Evolutionary conservation across 139 green algal genomes (phyloP), one percentile per base, ranked within the genome.

Genomic region (Zygnema cylindricum): DNA sequence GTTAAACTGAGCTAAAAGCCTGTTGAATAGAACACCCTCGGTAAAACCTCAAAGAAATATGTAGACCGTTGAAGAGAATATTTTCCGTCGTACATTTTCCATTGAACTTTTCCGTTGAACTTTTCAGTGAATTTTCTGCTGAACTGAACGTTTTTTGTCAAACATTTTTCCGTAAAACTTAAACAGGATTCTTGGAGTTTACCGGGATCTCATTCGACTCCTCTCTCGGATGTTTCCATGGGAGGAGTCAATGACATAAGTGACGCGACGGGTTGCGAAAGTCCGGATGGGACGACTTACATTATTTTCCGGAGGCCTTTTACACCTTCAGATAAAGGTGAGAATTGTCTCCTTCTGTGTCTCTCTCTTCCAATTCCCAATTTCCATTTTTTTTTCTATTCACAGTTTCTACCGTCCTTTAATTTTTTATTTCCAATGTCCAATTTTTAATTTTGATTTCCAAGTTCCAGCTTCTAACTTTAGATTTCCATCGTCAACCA

Each of bases 121-220:
- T n/a, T n/a, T n/a, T n/a, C n/a, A n/a, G n/a, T n/a, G n/a, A n/a
- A n/a, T n/a, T n/a, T n/a, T n/a, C n/a, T n/a, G n/a, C n/a, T n/a
- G n/a, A n/a, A n/a, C n/a, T n/a, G n/a, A n/a, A n/a, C n/a, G n/a
- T n/a, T n/a, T n/a, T n/a, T n/a, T n/a, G n/a, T n/a, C n/a, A n/a
- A n/a, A n/a, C n/a, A n/a, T n/a, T n/a, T n/a, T n/a, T n/a, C n/a
- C n/a, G n/a, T 41, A 16, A 42, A 41, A 42, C 22, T 43, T 55
- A 35, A 78, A 87, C 81, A 87, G 81, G 81, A 87, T 1, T 25
- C 81, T n/a, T 87, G 81, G 81, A 87, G 39, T 30, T 38, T 77
- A 22, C 33, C 81, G 22, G 49, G 49, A 16, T 35, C 42, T 1
- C 81, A 87, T 41, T n/a, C 57, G 38, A 87, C 55, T 43, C 81